phyloP scores from a whole-genome alignment of 805 yeast genomes.

The Ogataea siamensis region DNA sequence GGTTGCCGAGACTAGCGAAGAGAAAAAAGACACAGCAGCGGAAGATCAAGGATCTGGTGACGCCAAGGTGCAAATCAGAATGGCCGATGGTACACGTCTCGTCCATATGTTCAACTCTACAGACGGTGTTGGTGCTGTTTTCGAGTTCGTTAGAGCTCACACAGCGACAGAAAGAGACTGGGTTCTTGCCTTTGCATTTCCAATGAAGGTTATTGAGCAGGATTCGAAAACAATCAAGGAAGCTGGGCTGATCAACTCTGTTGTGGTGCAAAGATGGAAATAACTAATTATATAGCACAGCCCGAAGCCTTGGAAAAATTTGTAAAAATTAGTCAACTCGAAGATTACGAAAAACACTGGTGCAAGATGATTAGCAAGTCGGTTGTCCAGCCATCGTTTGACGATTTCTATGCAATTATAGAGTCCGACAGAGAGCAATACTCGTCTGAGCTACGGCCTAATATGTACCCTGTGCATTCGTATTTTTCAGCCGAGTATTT shows the following conservation, averaged over 20 bases:
- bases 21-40: constrained; percentile 9
- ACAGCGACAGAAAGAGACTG: constrained; percentile 50
- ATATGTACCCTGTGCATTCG: constrained; percentile 79
- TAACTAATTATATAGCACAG: constrained; percentile 18
- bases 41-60: constrained; percentile 44
- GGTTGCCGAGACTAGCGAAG: constrained; percentile 16
- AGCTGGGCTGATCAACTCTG: constrained; percentile 78
- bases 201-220: constrained; percentile 68
- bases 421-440: constrained; percentile 33
- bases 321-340: constrained; percentile 8
- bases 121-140: constrained; percentile 65
- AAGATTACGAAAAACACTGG: not conserved
- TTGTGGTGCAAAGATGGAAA: constrained; percentile 86
- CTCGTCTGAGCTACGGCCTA: constrained; percentile 40
- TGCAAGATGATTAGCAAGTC: constrained; percentile 12
- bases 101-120: constrained; percentile 61
- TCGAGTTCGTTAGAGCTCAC: constrained; percentile 60
- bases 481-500: constrained; percentile 71
- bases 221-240: constrained; percentile 61
- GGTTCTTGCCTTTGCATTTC: constrained; percentile 75
- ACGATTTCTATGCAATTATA: constrained; percentile 41
- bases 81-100: constrained; percentile 75
- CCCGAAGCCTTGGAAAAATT: constrained; percentile 4
- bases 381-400: constrained; percentile 50
- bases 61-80: constrained; percentile 73